Evolutionary conservation across 129 eudicot genomes (phyloP), one percentile per base, ranked within the genome.

Genomic region (Scalesia atractyloides): DNA sequence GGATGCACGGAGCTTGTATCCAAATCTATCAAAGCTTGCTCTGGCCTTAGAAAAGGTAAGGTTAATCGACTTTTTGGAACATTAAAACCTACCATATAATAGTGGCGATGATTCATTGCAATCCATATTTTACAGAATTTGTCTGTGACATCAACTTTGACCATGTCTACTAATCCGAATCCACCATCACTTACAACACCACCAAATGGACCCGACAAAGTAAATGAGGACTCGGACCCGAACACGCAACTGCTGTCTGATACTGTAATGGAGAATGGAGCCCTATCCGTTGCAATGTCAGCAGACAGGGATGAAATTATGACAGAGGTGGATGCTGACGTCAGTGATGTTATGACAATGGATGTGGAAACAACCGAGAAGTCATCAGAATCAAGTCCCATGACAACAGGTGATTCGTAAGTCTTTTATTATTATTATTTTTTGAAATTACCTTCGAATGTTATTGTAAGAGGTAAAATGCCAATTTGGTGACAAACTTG

Each of bases 41-140:
- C 79, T 93, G 52, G 98, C 98, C 17, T 74, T 93, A 37, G 98
- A 93, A 80, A 93, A 93, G 96, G 98, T 93, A 87, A 33, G 15
- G 57, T 67, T 7, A n/a, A 9, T 16, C 1, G 34, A 52, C 14
- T 13, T 5, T 54, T 10, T 39, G 66, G 65, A 66, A 44, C 59
- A 30, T 66, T 12, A 22, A 56, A 26, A 3, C 0, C 9, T 12
- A 76, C 19, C 9, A 13, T 60, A 11, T 73, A 9, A 41, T 36
- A 49, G 52, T 33, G 53, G 34, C 63, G 43, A 63, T n/a, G 1
- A 37, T 47, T 74, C 7, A 22, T 47, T 15, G n/a, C 50, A 56
- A 79, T 17, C 30, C 64, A 2, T 19, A 14, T 56, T 66, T 36
- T 76, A 77, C 85, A 92, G 98, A 92, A 89, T 80, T 63, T 92